Evolutionary conservation across 169 alveolate genomes (phyloP).

Genomic region (Toxoplasma gondii): DNA sequence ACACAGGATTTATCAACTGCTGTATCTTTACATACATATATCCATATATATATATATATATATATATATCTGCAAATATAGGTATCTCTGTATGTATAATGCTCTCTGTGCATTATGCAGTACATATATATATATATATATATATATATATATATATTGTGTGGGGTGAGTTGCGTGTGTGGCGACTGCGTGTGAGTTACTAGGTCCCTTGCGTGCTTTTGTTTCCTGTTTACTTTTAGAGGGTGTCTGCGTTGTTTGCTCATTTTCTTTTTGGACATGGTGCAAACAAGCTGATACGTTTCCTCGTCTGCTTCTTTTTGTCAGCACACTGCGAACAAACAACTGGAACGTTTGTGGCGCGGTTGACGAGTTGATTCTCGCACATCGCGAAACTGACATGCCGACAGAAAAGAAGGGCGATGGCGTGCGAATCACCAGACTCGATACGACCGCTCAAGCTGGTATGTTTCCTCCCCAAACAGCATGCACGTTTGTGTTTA

Average conservation of each 20-base stretch:
- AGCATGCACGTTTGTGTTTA: not conserved
- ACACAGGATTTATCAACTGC: not conserved
- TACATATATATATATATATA: too few relatives aligned
- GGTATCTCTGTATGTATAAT: too few relatives aligned
- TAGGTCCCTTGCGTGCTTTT: not conserved
- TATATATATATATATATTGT: not conserved
- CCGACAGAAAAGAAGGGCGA: too few relatives aligned
- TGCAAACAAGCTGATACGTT: not conserved
- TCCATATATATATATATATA: not conserved
- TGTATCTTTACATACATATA: not conserved
- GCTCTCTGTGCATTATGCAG: too few relatives aligned
- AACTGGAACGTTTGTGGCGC: conserved; percentile 14
- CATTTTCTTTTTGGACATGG: too few relatives aligned
- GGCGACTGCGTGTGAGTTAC: not conserved
- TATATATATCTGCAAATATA: not conserved
- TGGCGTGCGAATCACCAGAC: not conserved
- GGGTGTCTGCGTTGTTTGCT: too few relatives aligned
- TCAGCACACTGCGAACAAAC: conserved; percentile 9
- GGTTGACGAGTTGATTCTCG: conserved; percentile 25
- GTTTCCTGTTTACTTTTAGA: not conserved
- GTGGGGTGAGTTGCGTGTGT: too few relatives aligned
- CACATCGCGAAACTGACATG: conserved; percentile 6
- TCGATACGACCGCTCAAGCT: not conserved
- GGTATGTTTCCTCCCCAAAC: not conserved
- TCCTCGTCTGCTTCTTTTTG: not conserved